Evolutionary conservation across 169 alveolate genomes (phyloP).

Genomic region (Babesia divergens): DNA sequence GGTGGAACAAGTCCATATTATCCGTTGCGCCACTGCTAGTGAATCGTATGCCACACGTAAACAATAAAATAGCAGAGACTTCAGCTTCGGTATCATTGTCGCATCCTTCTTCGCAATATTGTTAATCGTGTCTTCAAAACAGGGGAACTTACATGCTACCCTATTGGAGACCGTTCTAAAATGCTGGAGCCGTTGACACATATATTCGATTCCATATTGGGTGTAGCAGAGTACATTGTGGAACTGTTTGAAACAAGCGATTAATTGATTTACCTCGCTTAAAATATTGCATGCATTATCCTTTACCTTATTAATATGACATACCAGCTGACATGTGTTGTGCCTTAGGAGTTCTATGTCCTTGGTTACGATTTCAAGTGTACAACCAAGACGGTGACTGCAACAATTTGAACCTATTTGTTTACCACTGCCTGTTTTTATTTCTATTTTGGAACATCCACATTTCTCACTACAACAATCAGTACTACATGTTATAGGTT

Average conservation of each 20-base stretch:
- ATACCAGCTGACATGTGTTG: background rate
- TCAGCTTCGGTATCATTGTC: background rate
- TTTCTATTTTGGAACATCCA: background rate
- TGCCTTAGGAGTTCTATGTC: background rate
- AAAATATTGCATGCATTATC: background rate
- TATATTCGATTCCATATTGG: background rate
- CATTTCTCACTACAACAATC: background rate
- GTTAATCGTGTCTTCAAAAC: background rate
- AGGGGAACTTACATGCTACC: background rate
- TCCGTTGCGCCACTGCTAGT: background rate
- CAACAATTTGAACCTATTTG: background rate
- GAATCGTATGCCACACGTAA: background rate
- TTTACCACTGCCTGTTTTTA: background rate
- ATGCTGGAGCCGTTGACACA: background rate
- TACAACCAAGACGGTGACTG: constrained; percentile 12
- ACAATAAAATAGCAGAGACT: background rate
- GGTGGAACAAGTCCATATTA: background rate
- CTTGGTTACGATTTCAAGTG: background rate
- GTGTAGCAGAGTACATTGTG: background rate
- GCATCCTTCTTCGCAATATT: background rate
- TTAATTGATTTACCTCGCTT: background rate
- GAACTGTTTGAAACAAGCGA: background rate
- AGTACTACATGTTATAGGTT: background rate
- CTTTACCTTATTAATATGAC: background rate
- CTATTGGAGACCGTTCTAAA: background rate